Evolutionary conservation across 2,329 filamentous ascomycete genomes (phyloP).

Genomic region (Triangularia setosa): DNA sequence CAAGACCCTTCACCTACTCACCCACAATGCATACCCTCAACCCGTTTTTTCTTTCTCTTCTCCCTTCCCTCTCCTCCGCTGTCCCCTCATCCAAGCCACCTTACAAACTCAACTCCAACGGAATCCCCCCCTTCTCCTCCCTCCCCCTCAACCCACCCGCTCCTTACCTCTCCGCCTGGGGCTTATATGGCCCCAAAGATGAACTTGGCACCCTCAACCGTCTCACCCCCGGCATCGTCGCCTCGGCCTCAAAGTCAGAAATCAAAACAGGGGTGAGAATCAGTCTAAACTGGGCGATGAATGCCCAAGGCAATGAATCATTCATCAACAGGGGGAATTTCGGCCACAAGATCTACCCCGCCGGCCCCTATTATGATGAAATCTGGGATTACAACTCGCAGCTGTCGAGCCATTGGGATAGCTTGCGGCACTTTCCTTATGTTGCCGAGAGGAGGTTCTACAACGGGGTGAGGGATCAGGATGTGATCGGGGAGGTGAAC

Average conservation of each 20-base stretch:
- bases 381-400: conserved; percentile 57
- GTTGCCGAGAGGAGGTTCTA: conserved; percentile 38
- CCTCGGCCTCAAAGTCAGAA: conserved; percentile 45
- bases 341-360: conserved; percentile 37
- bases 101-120: not conserved
- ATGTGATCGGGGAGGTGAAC: conserved; percentile 35
- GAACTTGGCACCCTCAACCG: conserved; percentile 59
- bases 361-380: conserved; percentile 55
- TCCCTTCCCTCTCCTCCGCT: not conserved
- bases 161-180: conserved; percentile 37
- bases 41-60: not conserved
- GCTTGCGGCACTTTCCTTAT: conserved; percentile 49
- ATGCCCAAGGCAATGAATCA: conserved; percentile 48
- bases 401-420: conserved; percentile 56
- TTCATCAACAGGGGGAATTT: conserved; percentile 56
- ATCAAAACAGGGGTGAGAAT: conserved; percentile 52
- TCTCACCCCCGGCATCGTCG: conserved; percentile 52
- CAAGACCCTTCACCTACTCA: not conserved
- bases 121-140: not conserved
- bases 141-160: not conserved
- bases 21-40: not conserved
- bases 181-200: conserved; percentile 52
- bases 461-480: conserved; percentile 36
- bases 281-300: conserved; percentile 48
- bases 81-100: not conserved